Evolutionary conservation across 202 grass and related monocot species (phyloP), one percentile per base, ranked within the genome.

Genomic region (Setaria italica): DNA sequence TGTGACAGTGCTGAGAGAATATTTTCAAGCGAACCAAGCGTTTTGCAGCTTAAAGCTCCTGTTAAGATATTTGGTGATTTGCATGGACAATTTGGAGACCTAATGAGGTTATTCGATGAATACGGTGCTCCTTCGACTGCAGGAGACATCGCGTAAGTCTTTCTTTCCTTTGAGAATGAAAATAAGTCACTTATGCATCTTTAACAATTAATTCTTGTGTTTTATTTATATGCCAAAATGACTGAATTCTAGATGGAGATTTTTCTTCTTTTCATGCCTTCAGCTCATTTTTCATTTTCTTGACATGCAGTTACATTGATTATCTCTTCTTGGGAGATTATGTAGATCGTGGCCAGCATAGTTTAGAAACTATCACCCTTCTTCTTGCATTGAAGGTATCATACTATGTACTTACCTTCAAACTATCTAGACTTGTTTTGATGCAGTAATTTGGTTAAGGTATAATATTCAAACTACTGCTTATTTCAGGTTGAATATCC

Each of bases 241-340:
- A 66, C 45, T 80, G 7, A 81, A 67, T 64, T 30, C 7, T 57
- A n/a, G 45, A 49, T 86, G 9, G 29, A 79, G 3, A 0, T 77
- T 42, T 76, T 83, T 75, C 46, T 10, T 55, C 5, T 88, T 47
- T 77, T 62, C n/a, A 75, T 25, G 53, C 58, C 54, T 84, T 88
- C n/a, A 59, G 55, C 72, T 88, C 20, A 34, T 73, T n/a, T 78
- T 35, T 43, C 14, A 20, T 47, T 82, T 65, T 91, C 62, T 78
- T 54, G 47, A 79, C 78, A 76, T 99, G 83, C 85, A 99, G 97
- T 72, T 99, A 99, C 73, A 97, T 99, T 59, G 97, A 99, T 94
- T 99, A 99, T 90, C 92, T 99, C n/a, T 99, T 99, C 77, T 92
- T 99, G 92, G 97, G 97, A 73, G 97, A 99, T 85, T 99, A 99